Base-by-base conservation (phyloP, 306 rosid species). In the Gastrolobium villosum region DNA sequence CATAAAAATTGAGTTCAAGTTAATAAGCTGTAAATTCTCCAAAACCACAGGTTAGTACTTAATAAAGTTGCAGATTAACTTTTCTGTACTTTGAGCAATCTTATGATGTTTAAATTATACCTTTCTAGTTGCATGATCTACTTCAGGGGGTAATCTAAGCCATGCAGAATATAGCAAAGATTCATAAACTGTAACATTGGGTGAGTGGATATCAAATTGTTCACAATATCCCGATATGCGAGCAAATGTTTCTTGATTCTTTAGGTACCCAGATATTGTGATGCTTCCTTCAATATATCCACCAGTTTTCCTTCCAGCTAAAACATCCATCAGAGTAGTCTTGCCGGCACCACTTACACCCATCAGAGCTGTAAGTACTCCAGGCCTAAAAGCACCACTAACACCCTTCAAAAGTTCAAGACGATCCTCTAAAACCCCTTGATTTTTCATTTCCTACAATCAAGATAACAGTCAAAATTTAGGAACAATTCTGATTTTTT, bases 261-360 rank as follows among this genome's bases (percentile, higher is more conserved):
- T 92, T 2, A 85, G 87, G 65, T 86, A 83, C 2, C 97, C 98
- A 36, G 98, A 90, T 70, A 94, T 81, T 44, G 72, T 79, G 77
- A 90, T 84, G 75, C 65, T 79, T 72, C 98, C 97, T 63, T 82
- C 86, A 14, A 90, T 83, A 62, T 84, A 85, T 55, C 98, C 98
- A 50, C 87, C 86, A 32, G 96, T 94, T 88, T 94, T 94, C 84
- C 98, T 90, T 70, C 98, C 97, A 30, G 98, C 94, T 63, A 91
- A 82, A 35, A 94, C 98, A 85, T 94, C 98, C 98, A 94, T 83
- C 13, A 91, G 77, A 69, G 98, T 94, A 61, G 98, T 94, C 82
- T 94, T 94, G 3, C 98, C 97, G 0, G 97, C 95, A 63, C 98
- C 98, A 57, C 95, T 93, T 13, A 89, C 98, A 3, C 98, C 97